Evolutionary conservation across 225 moss, liverwort and hornwort species (phyloP).

Genomic region (Lunularia cruciata): DNA sequence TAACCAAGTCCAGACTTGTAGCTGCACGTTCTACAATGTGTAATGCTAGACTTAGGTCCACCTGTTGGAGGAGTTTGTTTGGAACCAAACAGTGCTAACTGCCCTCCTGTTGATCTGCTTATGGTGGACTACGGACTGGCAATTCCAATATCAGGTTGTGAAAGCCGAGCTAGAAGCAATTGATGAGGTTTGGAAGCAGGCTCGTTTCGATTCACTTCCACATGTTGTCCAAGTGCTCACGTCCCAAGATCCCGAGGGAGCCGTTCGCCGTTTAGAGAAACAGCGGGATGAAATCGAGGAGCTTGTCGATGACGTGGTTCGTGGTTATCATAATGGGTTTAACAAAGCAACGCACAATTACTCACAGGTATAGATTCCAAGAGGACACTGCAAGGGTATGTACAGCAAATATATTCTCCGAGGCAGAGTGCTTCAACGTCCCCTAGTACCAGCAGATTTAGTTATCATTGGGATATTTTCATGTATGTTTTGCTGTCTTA

Average conservation of each 20-base stretch:
- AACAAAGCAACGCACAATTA: constrained; percentile 76
- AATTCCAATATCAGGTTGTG: constrained; percentile 60
- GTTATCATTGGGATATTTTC: neutral
- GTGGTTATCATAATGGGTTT: constrained; percentile 95
- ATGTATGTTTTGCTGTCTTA: neutral
- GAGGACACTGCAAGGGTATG: no score
- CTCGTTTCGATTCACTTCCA: constrained; percentile 93
- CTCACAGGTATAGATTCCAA: constrained; percentile 35
- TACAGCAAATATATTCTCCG: no score
- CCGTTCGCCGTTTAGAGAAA: constrained; percentile 78
- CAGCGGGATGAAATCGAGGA: constrained; percentile 96
- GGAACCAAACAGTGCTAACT: no score
- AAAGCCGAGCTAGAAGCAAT: constrained; percentile 85
- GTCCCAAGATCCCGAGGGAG: constrained; percentile 79
- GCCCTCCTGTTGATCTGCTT: no score
- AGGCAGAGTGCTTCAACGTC: no score
- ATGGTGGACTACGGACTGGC: no score
- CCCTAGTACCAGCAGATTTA: no score
- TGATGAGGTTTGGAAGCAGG: constrained; percentile 95
- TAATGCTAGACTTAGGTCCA: no score
- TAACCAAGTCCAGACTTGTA: no score
- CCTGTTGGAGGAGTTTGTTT: no score
- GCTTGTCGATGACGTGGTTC: constrained; percentile 95
- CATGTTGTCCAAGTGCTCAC: constrained; percentile 91
- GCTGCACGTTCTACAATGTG: no score